Evolutionary conservation across 352 stramenopile species (phyloP).

Genomic region (Peronospora belbahrii): DNA sequence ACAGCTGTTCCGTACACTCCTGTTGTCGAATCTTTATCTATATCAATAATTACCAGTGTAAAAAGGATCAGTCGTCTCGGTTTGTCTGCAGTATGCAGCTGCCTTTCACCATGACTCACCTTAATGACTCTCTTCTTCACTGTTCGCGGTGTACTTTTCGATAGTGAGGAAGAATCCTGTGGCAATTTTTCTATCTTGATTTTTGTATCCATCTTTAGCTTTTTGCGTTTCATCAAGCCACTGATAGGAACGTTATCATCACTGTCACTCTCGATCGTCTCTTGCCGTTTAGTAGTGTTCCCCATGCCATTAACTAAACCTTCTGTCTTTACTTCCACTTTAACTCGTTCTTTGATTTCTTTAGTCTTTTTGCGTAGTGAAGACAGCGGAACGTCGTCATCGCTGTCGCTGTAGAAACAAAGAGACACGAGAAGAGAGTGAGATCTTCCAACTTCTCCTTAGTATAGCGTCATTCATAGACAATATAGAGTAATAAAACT

Average conservation of each 20-base stretch:
- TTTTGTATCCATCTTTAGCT: conserved; percentile 46
- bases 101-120: conserved; percentile 8
- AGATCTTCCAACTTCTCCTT: conserved; percentile 24
- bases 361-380: conserved; percentile 29
- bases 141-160: conserved; percentile 23
- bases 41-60: neutral
- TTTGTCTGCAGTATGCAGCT: too few relatives aligned
- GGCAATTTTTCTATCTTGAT: conserved; percentile 13
- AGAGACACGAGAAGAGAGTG: conserved; percentile 5
- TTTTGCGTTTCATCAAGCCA: conserved; percentile 46
- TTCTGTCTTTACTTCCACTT: conserved; percentile 26
- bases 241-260: conserved; percentile 74
- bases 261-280: conserved; percentile 38
- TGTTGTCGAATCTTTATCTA: conserved; percentile 83
- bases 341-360: conserved; percentile 19
- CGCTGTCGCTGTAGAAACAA: conserved; percentile 47
- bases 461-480: neutral
- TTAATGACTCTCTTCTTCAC: conserved; percentile 64
- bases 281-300: conserved; percentile 22
- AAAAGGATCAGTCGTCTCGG: too few relatives aligned
- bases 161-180: conserved; percentile 3
- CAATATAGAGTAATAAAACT: neutral
- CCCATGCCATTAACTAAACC: conserved; percentile 1
- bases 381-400: conserved; percentile 75
- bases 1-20: conserved; percentile 76